Evolutionary conservation across 2,329 filamentous ascomycete genomes (phyloP).

Genomic region (Monosporascus sp.): DNA sequence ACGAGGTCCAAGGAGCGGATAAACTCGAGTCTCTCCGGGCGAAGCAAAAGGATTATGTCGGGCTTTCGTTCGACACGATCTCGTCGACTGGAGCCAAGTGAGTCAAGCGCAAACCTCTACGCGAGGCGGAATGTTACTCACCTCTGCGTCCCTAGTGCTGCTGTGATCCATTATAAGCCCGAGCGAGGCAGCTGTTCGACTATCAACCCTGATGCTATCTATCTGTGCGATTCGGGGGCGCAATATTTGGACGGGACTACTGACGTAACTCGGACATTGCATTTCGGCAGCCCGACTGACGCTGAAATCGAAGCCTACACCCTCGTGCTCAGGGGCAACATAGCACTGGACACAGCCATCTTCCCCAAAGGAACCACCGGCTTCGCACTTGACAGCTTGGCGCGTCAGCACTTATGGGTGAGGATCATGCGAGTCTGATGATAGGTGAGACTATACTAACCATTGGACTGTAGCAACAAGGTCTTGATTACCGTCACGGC

Average conservation of each 20-base stretch:
- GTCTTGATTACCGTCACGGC: slow-evolving; percentile 91
- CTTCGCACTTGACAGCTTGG: slow-evolving; percentile 82
- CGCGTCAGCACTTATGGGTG: slow-evolving; percentile 89
- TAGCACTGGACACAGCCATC: slow-evolving; percentile 76
- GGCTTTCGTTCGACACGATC: slow-evolving; percentile 91
- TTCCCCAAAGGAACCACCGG: slow-evolving; percentile 96
- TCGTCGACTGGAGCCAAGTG: slow-evolving; percentile 81
- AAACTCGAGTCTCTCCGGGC: slow-evolving; percentile 75
- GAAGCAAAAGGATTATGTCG: slow-evolving; percentile 69
- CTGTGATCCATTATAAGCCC: slow-evolving; percentile 93
- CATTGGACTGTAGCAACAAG: slow-evolving; percentile 48
- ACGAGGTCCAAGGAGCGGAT: slow-evolving; percentile 88
- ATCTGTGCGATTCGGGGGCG: slow-evolving; percentile 95
- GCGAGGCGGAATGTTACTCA: slow-evolving; percentile 6
- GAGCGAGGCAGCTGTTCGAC: slow-evolving; percentile 74
- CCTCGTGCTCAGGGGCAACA: slow-evolving; percentile 88
- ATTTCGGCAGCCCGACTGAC: slow-evolving; percentile 79
- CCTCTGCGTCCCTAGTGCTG: slow-evolving; percentile 54
- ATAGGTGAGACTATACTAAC: slow-evolving; percentile 2
- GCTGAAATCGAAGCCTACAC: slow-evolving; percentile 89
- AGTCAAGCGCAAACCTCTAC: slow-evolving; percentile 22
- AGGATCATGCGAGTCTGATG: slow-evolving; percentile 15
- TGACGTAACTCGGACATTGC: slow-evolving; percentile 87
- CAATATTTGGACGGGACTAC: slow-evolving; percentile 95
- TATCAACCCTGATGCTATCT: slow-evolving; percentile 81